A percentile compares a stretch with the other conserved stretches of the same genome.
Conservation (phyloP, 352 stramenopile genomes). For the Phytophthora sp. region DNA sequence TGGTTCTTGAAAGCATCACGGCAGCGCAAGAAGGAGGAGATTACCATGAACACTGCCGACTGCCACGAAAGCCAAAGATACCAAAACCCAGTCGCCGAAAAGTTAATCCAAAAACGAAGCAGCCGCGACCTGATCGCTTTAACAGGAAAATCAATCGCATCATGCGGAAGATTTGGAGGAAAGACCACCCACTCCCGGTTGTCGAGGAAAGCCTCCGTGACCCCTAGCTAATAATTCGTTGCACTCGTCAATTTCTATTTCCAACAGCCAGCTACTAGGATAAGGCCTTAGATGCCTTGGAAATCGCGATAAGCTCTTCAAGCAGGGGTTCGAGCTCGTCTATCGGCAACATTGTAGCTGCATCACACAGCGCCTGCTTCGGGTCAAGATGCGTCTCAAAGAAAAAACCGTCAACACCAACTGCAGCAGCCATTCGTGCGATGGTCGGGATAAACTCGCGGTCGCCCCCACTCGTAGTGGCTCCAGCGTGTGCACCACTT, state of each 20-base stretch:
- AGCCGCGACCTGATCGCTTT: slow-evolving; percentile 68
- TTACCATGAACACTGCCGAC: slow-evolving; percentile 23
- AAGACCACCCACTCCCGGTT: slow-evolving; percentile 69
- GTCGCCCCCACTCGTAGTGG: slow-evolving; percentile 68
- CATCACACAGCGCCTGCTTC: slow-evolving; percentile 64
- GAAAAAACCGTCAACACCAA: slow-evolving; percentile 91
- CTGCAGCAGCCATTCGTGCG: slow-evolving; percentile 79
- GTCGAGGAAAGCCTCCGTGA: slow-evolving; percentile 83
- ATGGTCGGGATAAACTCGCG: slow-evolving; percentile 89
- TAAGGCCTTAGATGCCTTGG: slow-evolving; percentile 53
- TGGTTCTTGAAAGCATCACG: slow-evolving; percentile 60
- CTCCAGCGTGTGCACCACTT: slow-evolving; percentile 42
- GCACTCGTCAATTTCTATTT: slow-evolving; percentile 9
- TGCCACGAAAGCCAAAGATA: slow-evolving; percentile 74
- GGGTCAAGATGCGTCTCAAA: slow-evolving; percentile 89
- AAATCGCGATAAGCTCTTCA: slow-evolving; percentile 78
- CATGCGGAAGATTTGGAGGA: slow-evolving; percentile 70
- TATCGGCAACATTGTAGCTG: slow-evolving; percentile 77
- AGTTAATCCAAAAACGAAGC: slow-evolving; percentile 48
- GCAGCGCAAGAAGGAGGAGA: slow-evolving; percentile 20
- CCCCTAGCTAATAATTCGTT: no score
- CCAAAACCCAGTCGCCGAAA: slow-evolving; percentile 54
- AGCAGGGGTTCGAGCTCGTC: slow-evolving; percentile 70
- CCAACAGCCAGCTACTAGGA: slow-evolving; percentile 5
- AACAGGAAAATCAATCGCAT: slow-evolving; percentile 85